phyloP scores from a whole-genome alignment of 192 early-diverging fungal species.

The Coemansia sp. region DNA sequence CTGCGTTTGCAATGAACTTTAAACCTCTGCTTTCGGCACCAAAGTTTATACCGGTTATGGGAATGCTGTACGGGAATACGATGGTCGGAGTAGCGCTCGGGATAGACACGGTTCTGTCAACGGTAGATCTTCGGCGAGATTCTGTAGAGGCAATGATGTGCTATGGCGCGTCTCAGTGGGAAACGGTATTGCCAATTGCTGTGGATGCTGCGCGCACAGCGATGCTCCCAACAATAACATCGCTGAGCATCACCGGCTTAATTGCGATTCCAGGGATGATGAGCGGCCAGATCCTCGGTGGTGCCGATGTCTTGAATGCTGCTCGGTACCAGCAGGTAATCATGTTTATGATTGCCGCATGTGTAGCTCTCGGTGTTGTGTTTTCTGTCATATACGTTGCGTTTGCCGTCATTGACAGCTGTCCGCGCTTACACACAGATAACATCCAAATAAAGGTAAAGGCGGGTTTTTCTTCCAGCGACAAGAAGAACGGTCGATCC shows the following conservation, averaged over 20 bases:
- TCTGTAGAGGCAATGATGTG: constrained; percentile 63
- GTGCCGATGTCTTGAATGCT: constrained; percentile 74
- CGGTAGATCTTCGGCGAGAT: constrained; percentile 54
- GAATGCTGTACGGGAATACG: constrained; percentile 82
- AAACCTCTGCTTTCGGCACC: constrained; percentile 65
- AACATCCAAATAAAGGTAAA: constrained; percentile 11
- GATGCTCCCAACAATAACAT: constrained; percentile 78
- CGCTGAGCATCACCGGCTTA: constrained; percentile 77
- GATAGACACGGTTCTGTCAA: constrained; percentile 58
- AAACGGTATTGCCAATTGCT: constrained; percentile 72
- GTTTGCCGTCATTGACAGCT: constrained; percentile 36
- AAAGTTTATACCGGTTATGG: constrained; percentile 81
- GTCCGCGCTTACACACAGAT: constrained; percentile 38
- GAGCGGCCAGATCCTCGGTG: constrained; percentile 86
- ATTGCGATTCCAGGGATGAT: constrained; percentile 90
- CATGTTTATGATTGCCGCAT: constrained; percentile 83
- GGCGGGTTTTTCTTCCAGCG: not conserved
- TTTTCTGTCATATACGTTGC: constrained; percentile 24
- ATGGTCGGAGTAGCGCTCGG: constrained; percentile 73
- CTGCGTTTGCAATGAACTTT: constrained; percentile 68
- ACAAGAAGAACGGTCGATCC: constrained; percentile 2
- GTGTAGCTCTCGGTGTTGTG: constrained; percentile 64
- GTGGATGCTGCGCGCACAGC: constrained; percentile 73
- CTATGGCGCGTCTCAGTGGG: constrained; percentile 83
- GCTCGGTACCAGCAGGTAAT: constrained; percentile 82